Percentiles rank a stretch among this genome's conserved stretches.
Conservation (phyloP, 768 basidiomycete genomes). For the Mycena amicta region DNA sequence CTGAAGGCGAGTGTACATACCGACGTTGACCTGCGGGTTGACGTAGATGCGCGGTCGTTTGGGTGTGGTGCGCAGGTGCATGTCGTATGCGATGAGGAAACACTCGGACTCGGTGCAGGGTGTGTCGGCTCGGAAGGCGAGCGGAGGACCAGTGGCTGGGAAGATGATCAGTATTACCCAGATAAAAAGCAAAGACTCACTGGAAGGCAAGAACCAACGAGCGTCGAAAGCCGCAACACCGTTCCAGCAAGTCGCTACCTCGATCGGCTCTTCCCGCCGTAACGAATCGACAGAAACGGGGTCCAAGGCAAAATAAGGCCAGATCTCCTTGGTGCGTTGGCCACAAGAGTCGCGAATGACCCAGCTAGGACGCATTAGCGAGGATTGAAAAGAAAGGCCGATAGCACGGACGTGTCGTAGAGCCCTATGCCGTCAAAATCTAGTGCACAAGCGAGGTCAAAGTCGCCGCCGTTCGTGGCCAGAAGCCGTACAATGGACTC, state of each 20-base stretch:
- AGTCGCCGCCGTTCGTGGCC: conserved; percentile 39
- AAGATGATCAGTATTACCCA: conserved; percentile 3
- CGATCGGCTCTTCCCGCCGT: conserved; percentile 48
- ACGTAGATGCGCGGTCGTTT: conserved; percentile 22
- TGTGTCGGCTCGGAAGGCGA: conserved; percentile 22
- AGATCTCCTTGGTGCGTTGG: conserved; percentile 66
- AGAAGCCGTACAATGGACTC: no score
- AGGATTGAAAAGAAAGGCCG: conserved; percentile 57
- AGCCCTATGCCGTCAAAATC: conserved; percentile 46
- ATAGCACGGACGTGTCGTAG: conserved; percentile 56
- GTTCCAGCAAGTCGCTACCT: conserved; percentile 86
- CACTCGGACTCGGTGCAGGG: conserved; percentile 24
- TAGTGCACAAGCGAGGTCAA: conserved; percentile 79
- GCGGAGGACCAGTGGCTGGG: conserved; percentile 14
- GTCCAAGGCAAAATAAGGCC: conserved; percentile 66
- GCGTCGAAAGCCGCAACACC: conserved; percentile 73
- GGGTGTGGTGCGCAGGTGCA: conserved; percentile 25
- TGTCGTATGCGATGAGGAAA: conserved; percentile 24
- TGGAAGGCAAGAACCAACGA: conserved; percentile 19
- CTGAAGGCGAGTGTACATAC: not conserved
- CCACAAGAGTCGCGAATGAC: conserved; percentile 26
- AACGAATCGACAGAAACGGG: conserved; percentile 71
- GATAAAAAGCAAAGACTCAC: not conserved
- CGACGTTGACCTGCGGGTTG: conserved; percentile 20
- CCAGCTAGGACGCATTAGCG: conserved; percentile 13